Percentiles rank a stretch among this genome's conserved stretches.
phyloP scores from a whole-genome alignment of 1,284 basidiomycete genomes.

The Moesziomyces sp. region DNA sequence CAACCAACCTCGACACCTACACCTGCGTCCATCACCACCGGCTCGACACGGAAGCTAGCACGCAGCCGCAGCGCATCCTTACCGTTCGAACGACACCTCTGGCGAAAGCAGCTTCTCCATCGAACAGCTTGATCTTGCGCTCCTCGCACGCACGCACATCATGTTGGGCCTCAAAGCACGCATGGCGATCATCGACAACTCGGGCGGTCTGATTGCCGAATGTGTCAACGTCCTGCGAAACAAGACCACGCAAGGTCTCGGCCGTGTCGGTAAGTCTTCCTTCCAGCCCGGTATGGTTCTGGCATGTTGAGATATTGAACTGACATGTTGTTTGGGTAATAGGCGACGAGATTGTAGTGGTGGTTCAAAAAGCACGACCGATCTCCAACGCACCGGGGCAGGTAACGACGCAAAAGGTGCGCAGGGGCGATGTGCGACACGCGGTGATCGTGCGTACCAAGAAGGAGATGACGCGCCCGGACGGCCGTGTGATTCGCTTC shows the following conservation, averaged over 20 bases:
- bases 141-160: neutral
- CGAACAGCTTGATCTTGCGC: too few relatives aligned
- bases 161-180: conserved; percentile 68
- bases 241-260: conserved; percentile 84
- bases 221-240: conserved; percentile 97
- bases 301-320: too few relatives aligned
- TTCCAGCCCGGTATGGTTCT: too few relatives aligned
- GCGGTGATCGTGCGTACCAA: conserved; percentile 94
- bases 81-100: too few relatives aligned
- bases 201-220: conserved; percentile 93
- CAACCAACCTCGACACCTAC: neutral
- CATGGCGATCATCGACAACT: conserved; percentile 90
- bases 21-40: too few relatives aligned
- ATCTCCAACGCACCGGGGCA: conserved; percentile 70
- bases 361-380: conserved; percentile 91
- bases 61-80: too few relatives aligned
- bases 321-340: too few relatives aligned
- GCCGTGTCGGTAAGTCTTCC: conserved; percentile 70
- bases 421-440: conserved; percentile 89
- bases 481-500: conserved; percentile 86
- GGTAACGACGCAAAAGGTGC: conserved; percentile 74
- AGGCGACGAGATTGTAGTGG: conserved; percentile 94
- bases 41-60: too few relatives aligned
- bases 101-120: too few relatives aligned
- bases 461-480: conserved; percentile 83